Base-by-base conservation (phyloP, 169 alveolate genomes). In the Plasmodium malariae region DNA sequence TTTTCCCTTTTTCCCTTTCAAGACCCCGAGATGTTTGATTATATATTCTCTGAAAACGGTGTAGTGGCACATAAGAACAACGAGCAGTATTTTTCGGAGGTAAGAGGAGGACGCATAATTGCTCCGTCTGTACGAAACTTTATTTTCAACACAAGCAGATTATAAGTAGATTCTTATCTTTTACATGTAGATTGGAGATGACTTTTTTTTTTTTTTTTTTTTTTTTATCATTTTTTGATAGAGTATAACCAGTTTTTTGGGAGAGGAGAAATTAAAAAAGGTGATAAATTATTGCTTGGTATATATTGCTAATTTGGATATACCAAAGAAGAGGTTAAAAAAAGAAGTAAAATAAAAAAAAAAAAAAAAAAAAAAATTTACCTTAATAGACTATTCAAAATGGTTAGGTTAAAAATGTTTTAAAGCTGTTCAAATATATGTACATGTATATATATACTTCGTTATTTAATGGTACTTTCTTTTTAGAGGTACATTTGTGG, bases 401-500 rank as follows among this genome's bases (percentile, higher is more conserved):
- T 0, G 65, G 9, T 67, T 19, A 21, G 62, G 12, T 40, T 5
- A 40, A 40, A 40, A 40, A 40, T 40, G 9, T 5, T 40, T 40
- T 57, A 36, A 28, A 40, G 45, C 21, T 54, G 28, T 6, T 21
- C 32, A 59, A 21, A 19, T 1, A 70, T 1, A 51, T 28, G 51
- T 0, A 32, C 32, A 28, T 65, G 11, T 63, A 14, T 0, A 89
- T 51, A 28, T 17, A 14, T 30, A 89, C 11, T 9, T 30, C 71
- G 5, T 28, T 48, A n/a, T 26, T 9, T 30, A 14, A 26, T 40
- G 51, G 65, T 48, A n/a, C n/a, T 48, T 9, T n/a, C 6, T 5
- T 57, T 63, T 43, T 78, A 94, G 97, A 87, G 99, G 99, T 12
- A 97, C 98, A 9, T 98, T 98, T 89, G 94, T 98, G 49, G 99